phyloP scores from a whole-genome alignment of 805 yeast species.

The Tanozyma kutaoensis region DNA sequence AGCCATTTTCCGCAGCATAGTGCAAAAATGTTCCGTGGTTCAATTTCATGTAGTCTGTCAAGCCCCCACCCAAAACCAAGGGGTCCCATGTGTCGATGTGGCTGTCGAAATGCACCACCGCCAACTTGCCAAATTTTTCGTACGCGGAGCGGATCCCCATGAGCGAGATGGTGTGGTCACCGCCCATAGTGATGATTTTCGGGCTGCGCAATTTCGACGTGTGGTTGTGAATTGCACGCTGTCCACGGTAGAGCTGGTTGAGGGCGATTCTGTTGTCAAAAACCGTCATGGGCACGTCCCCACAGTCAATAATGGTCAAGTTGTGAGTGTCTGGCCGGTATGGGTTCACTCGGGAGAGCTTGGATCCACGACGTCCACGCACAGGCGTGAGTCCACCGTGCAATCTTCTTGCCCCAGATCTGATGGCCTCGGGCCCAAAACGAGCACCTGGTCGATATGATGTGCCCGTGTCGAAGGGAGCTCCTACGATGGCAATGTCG shows the following conservation, averaged over 20 bases:
- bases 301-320: slow-evolving; percentile 38
- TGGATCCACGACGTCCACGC: slow-evolving; percentile 12
- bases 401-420: slow-evolving; percentile 33
- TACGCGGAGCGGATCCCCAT: slow-evolving; percentile 38
- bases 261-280: slow-evolving; percentile 54
- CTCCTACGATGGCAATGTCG: slow-evolving; percentile 46
- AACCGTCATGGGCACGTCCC: slow-evolving; percentile 58
- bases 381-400: slow-evolving; percentile 26
- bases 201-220: slow-evolving; percentile 11
- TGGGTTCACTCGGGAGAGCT: slow-evolving; percentile 34
- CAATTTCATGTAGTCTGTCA: slow-evolving; percentile 41
- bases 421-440: slow-evolving; percentile 43
- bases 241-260: slow-evolving; percentile 47
- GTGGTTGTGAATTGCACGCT: slow-evolving; percentile 33
- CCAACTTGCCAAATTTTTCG: slow-evolving; percentile 32
- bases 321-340: slow-evolving; percentile 28
- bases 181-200: slow-evolving; percentile 41
- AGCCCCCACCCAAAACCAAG: slow-evolving; percentile 45
- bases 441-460: slow-evolving; percentile 46
- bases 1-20: slow-evolving; percentile 58
- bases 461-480: slow-evolving; percentile 47
- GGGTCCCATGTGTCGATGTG: slow-evolving; percentile 69
- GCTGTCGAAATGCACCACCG: slow-evolving; percentile 53
- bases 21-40: slow-evolving; percentile 64
- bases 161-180: slow-evolving; percentile 46